A percentile compares a stretch with the other conserved stretches of the same genome.
Evolutionary conservation across 1,284 basidiomycete species (phyloP).

Genomic region (Apiotrichum sp.): DNA sequence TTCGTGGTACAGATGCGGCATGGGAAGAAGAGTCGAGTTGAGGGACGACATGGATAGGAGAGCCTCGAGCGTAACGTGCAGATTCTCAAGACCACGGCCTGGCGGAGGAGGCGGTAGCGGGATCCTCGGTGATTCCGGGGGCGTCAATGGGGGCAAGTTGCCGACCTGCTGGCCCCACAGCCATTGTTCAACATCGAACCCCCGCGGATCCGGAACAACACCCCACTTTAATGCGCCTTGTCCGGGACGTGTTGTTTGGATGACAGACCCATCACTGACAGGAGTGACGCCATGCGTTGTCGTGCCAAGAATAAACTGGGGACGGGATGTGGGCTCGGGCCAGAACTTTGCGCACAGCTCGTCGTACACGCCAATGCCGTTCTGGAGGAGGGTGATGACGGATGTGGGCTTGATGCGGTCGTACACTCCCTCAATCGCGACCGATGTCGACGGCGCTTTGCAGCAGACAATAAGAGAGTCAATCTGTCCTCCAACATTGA

Average conservation of each 20-base stretch:
- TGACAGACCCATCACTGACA: constrained; percentile 1
- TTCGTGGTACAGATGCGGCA: constrained; percentile 62
- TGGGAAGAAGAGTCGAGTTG: constrained; percentile 61
- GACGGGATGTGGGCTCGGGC: constrained; percentile 63
- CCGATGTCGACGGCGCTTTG: constrained; percentile 64
- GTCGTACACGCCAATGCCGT: constrained; percentile 86
- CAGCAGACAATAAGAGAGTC: constrained; percentile 74
- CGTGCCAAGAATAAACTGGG: constrained; percentile 77
- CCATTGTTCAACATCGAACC: constrained; percentile 35
- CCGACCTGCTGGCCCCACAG: constrained; percentile 20
- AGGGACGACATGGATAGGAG: constrained; percentile 58
- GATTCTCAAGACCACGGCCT: constrained; percentile 35
- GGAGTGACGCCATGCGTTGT: constrained; percentile 66
- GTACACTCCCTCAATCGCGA: constrained; percentile 57
- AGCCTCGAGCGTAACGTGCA: constrained; percentile 63
- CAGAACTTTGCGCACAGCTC: constrained; percentile 64
- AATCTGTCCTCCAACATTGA: constrained; percentile 43
- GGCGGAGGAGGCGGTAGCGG: constrained; percentile 56
- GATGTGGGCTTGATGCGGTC: constrained; percentile 62
- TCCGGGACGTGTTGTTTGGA: constrained; percentile 55
- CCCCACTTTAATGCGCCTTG: constrained; percentile 68
- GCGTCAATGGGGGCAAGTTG: constrained; percentile 12
- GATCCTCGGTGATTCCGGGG: constrained; percentile 23
- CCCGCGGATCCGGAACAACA: constrained; percentile 64
- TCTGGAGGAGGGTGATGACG: constrained; percentile 85